Evolutionary conservation across 2,329 filamentous ascomycete genomes (phyloP), one percentile per base, ranked within the genome.

Genomic region (Calonectria pseudoreteaudii): DNA sequence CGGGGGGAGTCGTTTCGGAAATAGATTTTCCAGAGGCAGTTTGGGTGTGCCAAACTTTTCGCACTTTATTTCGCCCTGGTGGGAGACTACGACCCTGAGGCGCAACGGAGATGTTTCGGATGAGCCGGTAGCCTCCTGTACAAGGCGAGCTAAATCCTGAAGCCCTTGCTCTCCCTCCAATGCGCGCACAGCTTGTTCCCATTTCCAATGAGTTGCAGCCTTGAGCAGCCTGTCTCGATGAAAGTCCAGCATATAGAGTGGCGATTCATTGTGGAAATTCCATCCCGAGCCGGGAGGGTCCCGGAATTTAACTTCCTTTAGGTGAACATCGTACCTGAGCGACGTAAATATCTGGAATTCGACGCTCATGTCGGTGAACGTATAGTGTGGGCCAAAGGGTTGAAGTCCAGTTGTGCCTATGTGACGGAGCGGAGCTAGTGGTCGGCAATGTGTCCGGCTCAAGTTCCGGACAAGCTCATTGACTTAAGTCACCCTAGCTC

Each of bases 221-320:
- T 86, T 89, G n/a, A 95, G 87, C 82, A 98, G 90, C 68, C 95
- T 93, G 82, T 96, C 93, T 58, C 92, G 91, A 83, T 98, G 95
- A 78, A 93, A 93, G 72, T 92, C 88, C 20, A 97, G 89, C 89
- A 97, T 95, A 83, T 97, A 97, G 78, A 95, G 92, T 0, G 93
- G 90, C 11, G 91, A 94, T 9, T 86, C 81, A 31, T 86, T 84
- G 31, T 80, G 76, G 78, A 86, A 87, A 79, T 92, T 92, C 85
- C 88, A 93, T 23, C 87, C 90, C 50, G 86, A 83, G 74, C 87
- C 80, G 38, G 79, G 73, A 38, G 86, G 81, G 1, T 82, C 82
- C 41, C 80, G 83, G 69, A 84, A 83, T 13, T 86, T 84, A 44
- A 88, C 83, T 10, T 84, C 76, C 10, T 86, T 80, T 47, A 96